Conservation (phyloP, 2,329 filamentous ascomycete genomes). For the Moelleriella libera region DNA sequence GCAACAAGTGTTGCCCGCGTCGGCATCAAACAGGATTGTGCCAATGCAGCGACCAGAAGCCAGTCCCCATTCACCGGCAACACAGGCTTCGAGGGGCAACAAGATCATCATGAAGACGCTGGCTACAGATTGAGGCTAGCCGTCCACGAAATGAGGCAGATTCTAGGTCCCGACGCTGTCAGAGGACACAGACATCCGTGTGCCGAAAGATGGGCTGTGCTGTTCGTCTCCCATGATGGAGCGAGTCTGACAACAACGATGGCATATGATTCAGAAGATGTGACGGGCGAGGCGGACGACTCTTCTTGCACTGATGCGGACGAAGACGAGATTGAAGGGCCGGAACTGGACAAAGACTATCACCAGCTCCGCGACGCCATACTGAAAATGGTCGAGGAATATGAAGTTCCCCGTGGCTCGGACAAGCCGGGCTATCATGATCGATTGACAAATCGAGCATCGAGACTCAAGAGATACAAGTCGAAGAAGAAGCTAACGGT, state of each 20-base stretch:
- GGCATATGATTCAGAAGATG: constrained; percentile 56
- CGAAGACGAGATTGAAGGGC: constrained; percentile 42
- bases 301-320: constrained; percentile 47
- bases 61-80: constrained; percentile 8
- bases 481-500: constrained; percentile 45
- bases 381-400: constrained; percentile 67
- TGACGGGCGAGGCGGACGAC: constrained; percentile 50
- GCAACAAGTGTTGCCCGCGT: constrained; percentile 47
- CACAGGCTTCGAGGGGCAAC: not conserved
- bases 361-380: constrained; percentile 71
- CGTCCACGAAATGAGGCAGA: constrained; percentile 56
- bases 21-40: constrained; percentile 42
- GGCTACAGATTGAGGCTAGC: constrained; percentile 52
- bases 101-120: constrained; percentile 45
- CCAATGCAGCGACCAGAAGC: constrained; percentile 25
- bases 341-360: constrained; percentile 64
- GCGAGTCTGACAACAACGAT: constrained; percentile 55
- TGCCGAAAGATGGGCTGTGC: constrained; percentile 67
- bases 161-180: constrained; percentile 47
- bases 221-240: constrained; percentile 65
- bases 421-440: constrained; percentile 44
- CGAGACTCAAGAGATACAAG: constrained; percentile 42
- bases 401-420: constrained; percentile 58
- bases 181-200: constrained; percentile 64
- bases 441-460: constrained; percentile 59